Base-by-base conservation (phyloP, 805 yeast species). In the Metschnikowia santaceciliae region DNA sequence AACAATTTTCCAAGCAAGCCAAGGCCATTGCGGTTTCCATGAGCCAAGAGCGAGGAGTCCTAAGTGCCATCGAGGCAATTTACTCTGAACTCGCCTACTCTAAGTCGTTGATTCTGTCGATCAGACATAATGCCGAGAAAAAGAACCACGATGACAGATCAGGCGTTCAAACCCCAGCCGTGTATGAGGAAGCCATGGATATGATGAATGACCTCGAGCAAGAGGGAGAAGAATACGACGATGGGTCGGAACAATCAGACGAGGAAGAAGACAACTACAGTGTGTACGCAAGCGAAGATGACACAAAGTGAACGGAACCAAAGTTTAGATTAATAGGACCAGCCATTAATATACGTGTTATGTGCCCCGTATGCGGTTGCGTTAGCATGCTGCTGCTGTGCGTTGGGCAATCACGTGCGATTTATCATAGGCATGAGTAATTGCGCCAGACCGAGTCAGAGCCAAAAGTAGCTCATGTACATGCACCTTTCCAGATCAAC, bases 31-130 rank as follows among this genome's bases (percentile, higher is more conserved):
- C 96, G 15, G 76, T 73, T 40, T 74, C 75, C 41, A 88, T 92
- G 50, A 67, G 79, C 10, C 66, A 70, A n/a, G 98, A 92, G 63
- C 72, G 86, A 60, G 98, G 98, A 2, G 96, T 90, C 6, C 70
- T 70, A 23, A 75, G 74, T 15, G 97, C 97, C 0, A 81, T 92
- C 39, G 83, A 82, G 48, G 71, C 81, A 7, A 86, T 92, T n/a
- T 92, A 91, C 66, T 74, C 81, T 1, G 89, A 89, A 60, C 64
- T 90, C 64, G 90, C 84, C 46, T 91, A 91, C 65, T 88, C 96
- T 1, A 73, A 79, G 53, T 79, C 77, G 34, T 65, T 86, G 57
- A 77, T 82, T 22, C 51, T 74, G 32, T 68, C 72, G 36, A 83
- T 82, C 59, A 73, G 71, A 22, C 66, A 69, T 48, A 57, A 63